A percentile compares a stretch with the other conserved stretches of the same genome.
phyloP scores from a whole-genome alignment of 345 rosid species.

The Noccaea bulbosa region DNA sequence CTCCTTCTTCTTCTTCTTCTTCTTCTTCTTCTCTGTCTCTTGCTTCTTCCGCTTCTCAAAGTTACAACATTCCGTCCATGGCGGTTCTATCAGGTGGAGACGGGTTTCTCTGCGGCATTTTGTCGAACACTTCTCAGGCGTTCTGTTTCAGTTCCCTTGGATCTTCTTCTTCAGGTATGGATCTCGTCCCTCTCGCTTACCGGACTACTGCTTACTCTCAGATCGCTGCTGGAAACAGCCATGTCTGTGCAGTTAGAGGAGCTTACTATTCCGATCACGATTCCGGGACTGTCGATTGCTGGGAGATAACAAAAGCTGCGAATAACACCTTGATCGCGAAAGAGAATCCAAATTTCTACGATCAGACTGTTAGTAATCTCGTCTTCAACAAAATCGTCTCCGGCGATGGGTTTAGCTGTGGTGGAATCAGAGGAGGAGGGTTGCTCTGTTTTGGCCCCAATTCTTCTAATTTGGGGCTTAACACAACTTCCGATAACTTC shows the following conservation, averaged over 20 bases:
- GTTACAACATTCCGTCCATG: slow-evolving; percentile 55
- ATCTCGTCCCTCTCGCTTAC: slow-evolving; percentile 71
- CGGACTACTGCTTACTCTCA: slow-evolving; percentile 64
- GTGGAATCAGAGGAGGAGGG: slow-evolving; percentile 72
- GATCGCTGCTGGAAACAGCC: slow-evolving; percentile 82
- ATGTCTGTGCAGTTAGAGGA: slow-evolving; percentile 90
- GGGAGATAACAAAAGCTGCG: slow-evolving; percentile 56
- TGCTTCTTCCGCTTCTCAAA: slow-evolving; percentile 35
- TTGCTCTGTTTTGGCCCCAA: slow-evolving; percentile 76
- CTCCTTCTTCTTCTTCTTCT: slow-evolving; percentile 43
- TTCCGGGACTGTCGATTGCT: slow-evolving; percentile 76
- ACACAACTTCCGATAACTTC: slow-evolving; percentile 47
- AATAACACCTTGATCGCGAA: slow-evolving; percentile 51
- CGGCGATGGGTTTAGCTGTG: slow-evolving; percentile 93
- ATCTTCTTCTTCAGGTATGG: slow-evolving; percentile 50
- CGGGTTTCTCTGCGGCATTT: slow-evolving; percentile 77
- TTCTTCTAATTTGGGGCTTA: slow-evolving; percentile 51
- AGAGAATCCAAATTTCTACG: slow-evolving; percentile 47
- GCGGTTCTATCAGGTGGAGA: slow-evolving; percentile 78
- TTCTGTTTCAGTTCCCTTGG: slow-evolving; percentile 65
- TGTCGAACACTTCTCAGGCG: slow-evolving; percentile 68
- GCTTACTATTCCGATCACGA: slow-evolving; percentile 71
- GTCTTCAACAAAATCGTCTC: slow-evolving; percentile 65
- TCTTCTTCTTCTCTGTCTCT: slow-evolving; percentile 35
- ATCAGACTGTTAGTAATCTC: slow-evolving; percentile 53